Conservation (phyloP, 2,329 filamentous ascomycete genomes). For the Verticillium albo-atrum region DNA sequence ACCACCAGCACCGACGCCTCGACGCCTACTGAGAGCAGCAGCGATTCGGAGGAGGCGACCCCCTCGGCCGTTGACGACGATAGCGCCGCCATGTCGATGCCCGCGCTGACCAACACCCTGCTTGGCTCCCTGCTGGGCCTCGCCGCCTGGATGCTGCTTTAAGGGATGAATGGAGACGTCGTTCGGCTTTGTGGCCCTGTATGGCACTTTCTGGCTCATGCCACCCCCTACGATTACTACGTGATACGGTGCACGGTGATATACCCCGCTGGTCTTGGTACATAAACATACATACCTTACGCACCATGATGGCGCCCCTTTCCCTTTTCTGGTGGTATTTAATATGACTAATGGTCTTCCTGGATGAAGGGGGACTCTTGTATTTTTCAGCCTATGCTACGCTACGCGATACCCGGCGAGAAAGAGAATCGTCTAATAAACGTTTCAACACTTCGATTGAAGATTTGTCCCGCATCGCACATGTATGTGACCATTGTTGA, state of each 20-base stretch:
- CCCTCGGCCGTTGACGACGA: neutral
- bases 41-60: neutral
- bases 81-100: neutral
- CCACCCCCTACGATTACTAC: neutral
- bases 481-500: neutral
- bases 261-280: neutral
- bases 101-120: neutral
- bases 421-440: neutral
- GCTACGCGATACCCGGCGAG: neutral
- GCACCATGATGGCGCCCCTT: neutral
- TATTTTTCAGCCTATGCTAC: neutral
- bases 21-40: neutral
- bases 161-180: neutral
- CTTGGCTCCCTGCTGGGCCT: neutral
- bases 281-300: neutral
- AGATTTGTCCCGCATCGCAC: neutral
- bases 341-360: neutral
- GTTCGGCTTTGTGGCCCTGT: neutral
- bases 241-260: neutral
- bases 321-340: neutral
- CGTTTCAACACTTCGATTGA: neutral
- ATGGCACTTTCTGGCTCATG: neutral
- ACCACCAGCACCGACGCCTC: neutral
- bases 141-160: conserved; percentile 2
- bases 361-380: neutral